phyloP scores from a whole-genome alignment of 352 stramenopile species.

The Phytophthora megakarya region DNA sequence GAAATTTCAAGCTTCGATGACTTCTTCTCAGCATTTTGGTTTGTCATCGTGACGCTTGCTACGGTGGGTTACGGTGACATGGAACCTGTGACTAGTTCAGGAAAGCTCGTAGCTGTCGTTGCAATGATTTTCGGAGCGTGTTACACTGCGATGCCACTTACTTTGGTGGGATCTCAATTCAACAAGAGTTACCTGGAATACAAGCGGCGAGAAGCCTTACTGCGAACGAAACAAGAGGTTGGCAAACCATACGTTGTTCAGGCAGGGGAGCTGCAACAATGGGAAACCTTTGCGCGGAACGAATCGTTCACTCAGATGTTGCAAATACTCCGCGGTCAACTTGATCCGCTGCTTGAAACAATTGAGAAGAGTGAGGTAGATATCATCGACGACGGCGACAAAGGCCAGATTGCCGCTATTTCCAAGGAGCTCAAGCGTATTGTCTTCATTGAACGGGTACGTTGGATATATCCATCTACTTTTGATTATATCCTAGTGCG shows the following conservation, averaged over 20 bases:
- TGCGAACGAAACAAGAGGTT: constrained; percentile 75
- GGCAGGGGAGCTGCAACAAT: constrained; percentile 46
- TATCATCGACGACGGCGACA: constrained; percentile 52
- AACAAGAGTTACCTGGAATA: constrained; percentile 85
- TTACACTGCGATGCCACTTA: constrained; percentile 84
- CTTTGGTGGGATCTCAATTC: constrained; percentile 79
- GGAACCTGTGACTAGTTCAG: constrained; percentile 64
- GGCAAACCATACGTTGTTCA: constrained; percentile 63
- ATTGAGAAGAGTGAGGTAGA: constrained; percentile 53
- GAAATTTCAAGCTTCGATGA: constrained; percentile 77
- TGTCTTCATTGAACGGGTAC: constrained; percentile 56
- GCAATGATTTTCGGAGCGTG: constrained; percentile 86
- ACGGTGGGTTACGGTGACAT: constrained; percentile 83
- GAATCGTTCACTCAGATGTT: constrained; percentile 54
- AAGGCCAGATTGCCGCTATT: constrained; percentile 31
- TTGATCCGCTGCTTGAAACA: constrained; percentile 51
- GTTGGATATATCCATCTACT: background rate
- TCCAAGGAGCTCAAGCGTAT: constrained; percentile 54
- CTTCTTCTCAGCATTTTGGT: constrained; percentile 86
- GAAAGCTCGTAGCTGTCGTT: constrained; percentile 72
- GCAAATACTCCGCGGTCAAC: constrained; percentile 34
- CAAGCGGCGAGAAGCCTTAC: constrained; percentile 70
- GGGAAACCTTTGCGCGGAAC: constrained; percentile 59
- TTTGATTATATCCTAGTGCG: background rate
- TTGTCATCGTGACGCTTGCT: constrained; percentile 80